Base-by-base conservation (phyloP, 2,329 filamentous ascomycete genomes). In the Byssochlamys sp. region DNA sequence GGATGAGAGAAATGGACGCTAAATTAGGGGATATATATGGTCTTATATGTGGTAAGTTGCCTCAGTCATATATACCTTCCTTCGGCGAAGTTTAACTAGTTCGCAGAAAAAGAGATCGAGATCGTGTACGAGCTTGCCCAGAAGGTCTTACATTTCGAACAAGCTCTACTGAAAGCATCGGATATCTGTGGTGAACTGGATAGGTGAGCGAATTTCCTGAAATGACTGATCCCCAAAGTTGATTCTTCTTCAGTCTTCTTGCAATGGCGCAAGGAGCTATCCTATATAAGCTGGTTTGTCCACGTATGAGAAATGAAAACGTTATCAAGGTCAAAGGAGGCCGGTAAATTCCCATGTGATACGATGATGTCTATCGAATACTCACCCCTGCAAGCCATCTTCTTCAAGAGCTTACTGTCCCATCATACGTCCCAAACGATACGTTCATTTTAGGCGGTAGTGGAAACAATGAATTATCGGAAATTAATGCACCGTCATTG, bases 111-210 rank as follows among this genome's bases (percentile, higher is more conserved):
- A 57, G 92, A 99, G 69, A 91, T 96, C 51, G 89, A 96, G 63
- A 89, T 97, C 50, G 81, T 94, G 0, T 88, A 96, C 65, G 77
- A 82, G 2, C 82, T 99, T 29, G 84, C 89, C 1, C 83, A 88
- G 52, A 80, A 78, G 39, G 78, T 96, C 14, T 76, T 96, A 0
- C 77, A 84, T 60, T 83, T 88, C 61, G 86, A 92, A 67, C 76
- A 81, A 1, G 69, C 84, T 4, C 79, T 99, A 9, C 74, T 83
- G 3, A 70, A 76, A 1, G 85, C 86, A n/a, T 95, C 91, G 0
- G 86, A 92, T 63, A 74, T 89, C 1, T 90, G 90, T 67, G 92
- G 91, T 11, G 89, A 96, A 63, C 82, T 99, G 52, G 92, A 99
- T 64, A 80, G 78, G 78, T 80, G 65, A 45, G 61, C 3, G 4